Conservation (phyloP, 306 rosid species). For the Alnus rubra region DNA sequence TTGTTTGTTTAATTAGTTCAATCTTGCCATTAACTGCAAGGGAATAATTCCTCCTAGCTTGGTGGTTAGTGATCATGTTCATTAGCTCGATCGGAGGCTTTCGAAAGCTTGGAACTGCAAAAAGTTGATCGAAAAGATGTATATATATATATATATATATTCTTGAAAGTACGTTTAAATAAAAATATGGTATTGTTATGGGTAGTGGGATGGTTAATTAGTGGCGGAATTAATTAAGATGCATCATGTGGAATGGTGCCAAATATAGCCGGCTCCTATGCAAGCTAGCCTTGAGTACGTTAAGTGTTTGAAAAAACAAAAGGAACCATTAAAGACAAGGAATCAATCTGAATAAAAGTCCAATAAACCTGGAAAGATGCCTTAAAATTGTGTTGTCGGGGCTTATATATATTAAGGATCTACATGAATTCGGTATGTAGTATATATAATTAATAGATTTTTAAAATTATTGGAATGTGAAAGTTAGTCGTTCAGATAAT, state of each 20-base stretch:
- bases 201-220: constrained; percentile 25
- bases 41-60: neutral
- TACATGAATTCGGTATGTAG: no score
- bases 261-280: constrained; percentile 1
- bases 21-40: neutral
- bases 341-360: neutral
- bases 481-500: no score
- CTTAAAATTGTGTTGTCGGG: neutral
- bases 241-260: constrained; percentile 24
- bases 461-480: no score
- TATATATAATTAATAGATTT: no score
- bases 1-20: neutral
- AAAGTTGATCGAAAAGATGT: neutral
- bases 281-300: neutral
- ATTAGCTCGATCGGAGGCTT: neutral
- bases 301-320: constrained; percentile 5
- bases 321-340: neutral
- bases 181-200: neutral
- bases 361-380: neutral
- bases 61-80: constrained; percentile 10
- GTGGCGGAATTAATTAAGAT: constrained; percentile 5
- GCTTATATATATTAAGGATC: neutral
- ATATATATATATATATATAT: neutral
- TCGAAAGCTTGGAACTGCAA: neutral
- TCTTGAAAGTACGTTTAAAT: neutral